Base-by-base conservation (phyloP, 2,329 filamentous ascomycete genomes). In the Chaetothyriales sp. region DNA sequence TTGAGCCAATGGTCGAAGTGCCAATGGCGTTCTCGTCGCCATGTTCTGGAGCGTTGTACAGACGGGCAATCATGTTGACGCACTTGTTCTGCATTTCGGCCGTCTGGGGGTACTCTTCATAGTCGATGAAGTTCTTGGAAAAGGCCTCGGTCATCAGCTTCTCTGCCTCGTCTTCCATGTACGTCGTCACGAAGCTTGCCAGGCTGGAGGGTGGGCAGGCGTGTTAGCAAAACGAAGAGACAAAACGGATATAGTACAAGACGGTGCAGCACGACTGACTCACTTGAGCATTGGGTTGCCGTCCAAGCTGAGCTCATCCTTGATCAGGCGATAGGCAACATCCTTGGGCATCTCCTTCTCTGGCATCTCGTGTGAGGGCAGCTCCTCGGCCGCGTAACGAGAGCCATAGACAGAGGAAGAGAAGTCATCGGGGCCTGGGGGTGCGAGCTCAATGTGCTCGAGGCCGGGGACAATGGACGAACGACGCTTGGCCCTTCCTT, bases 141-240 rank as follows among this genome's bases (percentile, higher is more conserved):
- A 95, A 87, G 49, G 84, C 80, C 57, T 95, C 87, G 57, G 81
- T 73, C 90, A 96, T 96, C 68, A 95, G 84, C 69, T 93, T 88
- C 71, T 95, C 89, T 18, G 84, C 89, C 68, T 95, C 90, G 45
- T 95, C 86, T 72, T 95, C 89, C 88, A 95, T 95, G 73, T 93
- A 95, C 0, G 90, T 95, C 1, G 89, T 95, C 58, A 95, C 88
- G 63, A 96, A 96, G 39, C 83, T 89, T 26, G 90, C 89, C 61
- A 96, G 70, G 67, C 86, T 92, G 57, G 61, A 59, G 8, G 8
- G 46, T 32, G 32, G 50, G 45, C 10, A 49, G 47, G 46, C 19
- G 12, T 43, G 18, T 18, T 18, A 39, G 32, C 44, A n/a, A n/a
- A n/a, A n/a, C n/a, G n/a, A n/a, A n/a, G n/a, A n/a, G n/a, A n/a